Base-by-base conservation (phyloP, 163 green algal genomes). In the Scenedesmus sp. region DNA sequence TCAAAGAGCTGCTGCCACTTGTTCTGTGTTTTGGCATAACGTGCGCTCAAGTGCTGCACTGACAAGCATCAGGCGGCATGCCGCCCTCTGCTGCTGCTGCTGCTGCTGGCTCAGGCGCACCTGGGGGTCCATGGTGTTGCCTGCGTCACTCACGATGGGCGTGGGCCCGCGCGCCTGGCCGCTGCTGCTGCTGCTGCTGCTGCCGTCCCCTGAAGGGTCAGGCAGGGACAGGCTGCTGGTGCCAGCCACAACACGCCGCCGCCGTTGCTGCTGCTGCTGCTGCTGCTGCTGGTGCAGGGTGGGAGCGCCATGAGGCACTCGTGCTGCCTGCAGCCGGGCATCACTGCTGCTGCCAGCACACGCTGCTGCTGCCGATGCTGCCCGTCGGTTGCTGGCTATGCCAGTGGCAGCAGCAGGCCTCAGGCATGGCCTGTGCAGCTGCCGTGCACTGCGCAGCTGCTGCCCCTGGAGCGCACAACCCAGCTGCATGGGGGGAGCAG, bases 111-210 rank as follows among this genome's bases (percentile, higher is more conserved):
- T 46, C 34, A 84, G 77, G 34, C 2, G 9, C 52, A 86, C 87
- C 70, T 86, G 46, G 3, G 73, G 8, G 87, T 87, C 87, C 74
- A 87, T 79, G 26, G 59, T 77, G 57, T 77, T 91, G 74, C 74
- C 87, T n/a, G 55, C 59, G 62, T 87, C 70, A 2, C 18, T 59
- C 3, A 56, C 54, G 12, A 86, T 52, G 2, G 84, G 23, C 26
- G 26, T 18, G 3, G 81, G 4, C 55, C 52, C 52, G 12, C 81
- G 81, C 52, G 34, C 15, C 81, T 86, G 13, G 55, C 81, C 81
- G 46, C 2, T 34, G 66, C 79, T 76, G 70, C 70, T 60, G 79
- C 79, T 60, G 79, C 79, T 60, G 46, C 79, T 66, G 81, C 81
- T 57, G 81, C 81, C 81, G 81, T 64, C 81, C 2, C 20, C 81